Evolutionary conservation across 2,329 filamentous ascomycete species (phyloP).

Genomic region (Cladorrhinum sp.): DNA sequence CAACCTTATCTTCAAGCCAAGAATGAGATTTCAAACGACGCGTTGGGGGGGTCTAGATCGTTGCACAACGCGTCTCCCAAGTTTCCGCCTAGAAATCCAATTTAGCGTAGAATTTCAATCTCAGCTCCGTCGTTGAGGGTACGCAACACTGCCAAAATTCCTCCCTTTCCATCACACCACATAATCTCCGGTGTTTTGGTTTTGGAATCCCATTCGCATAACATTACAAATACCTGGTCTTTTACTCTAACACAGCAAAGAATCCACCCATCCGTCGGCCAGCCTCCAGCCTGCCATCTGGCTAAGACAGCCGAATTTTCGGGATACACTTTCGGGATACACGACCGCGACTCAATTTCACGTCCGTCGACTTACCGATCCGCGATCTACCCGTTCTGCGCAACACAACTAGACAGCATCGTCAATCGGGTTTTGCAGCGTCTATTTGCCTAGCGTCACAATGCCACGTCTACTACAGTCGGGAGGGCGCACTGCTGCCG

Average conservation of each 20-base stretch:
- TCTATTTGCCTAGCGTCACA: constrained; percentile 2
- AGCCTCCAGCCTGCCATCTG: not conserved
- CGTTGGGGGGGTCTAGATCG: not conserved
- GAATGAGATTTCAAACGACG: not conserved
- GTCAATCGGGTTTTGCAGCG: not conserved
- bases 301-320: not conserved
- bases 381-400: not conserved
- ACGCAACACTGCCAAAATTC: not conserved
- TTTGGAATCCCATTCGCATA: not conserved
- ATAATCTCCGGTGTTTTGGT: not conserved
- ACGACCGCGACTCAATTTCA: not conserved
- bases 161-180: not conserved
- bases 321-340: constrained; percentile 4
- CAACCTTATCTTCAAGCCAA: constrained; percentile 1
- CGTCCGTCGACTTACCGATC: constrained; percentile 4
- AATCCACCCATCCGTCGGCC: constrained; percentile 1
- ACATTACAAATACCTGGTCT: not conserved
- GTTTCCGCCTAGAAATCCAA: not conserved
- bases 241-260: not conserved
- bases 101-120: not conserved
- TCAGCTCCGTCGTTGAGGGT: not conserved
- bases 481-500: constrained; percentile 10
- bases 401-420: not conserved
- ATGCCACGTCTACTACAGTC: constrained; percentile 25
- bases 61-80: constrained; percentile 9